Percentiles rank a stretch among this genome's conserved stretches.
phyloP scores from a whole-genome alignment of 352 stramenopile genomes.

The Globisporangium solare region DNA sequence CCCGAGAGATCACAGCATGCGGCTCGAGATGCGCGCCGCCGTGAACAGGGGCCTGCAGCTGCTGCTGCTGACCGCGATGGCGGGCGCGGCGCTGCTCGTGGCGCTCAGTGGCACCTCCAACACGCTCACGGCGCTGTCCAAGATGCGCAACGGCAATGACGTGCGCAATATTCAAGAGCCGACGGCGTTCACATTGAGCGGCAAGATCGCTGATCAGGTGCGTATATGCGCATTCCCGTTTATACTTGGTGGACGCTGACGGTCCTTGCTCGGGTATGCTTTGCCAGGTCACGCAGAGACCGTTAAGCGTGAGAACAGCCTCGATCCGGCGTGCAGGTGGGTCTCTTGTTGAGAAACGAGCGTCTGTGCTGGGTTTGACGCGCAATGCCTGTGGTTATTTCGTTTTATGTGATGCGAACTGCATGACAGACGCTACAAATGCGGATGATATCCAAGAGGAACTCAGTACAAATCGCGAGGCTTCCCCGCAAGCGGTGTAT shows the following conservation, averaged over 20 bases:
- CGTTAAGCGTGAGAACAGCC: too few relatives aligned
- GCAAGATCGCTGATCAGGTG: not conserved
- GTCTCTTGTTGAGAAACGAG: too few relatives aligned
- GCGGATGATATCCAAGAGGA: not conserved
- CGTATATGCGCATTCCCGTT: not conserved
- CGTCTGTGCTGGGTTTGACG: too few relatives aligned
- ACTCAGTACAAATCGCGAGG: not conserved
- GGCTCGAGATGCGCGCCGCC: too few relatives aligned
- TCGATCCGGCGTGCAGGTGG: too few relatives aligned
- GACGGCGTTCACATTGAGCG: not conserved
- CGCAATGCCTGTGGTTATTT: too few relatives aligned
- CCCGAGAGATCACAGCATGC: too few relatives aligned
- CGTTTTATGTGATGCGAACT: not conserved
- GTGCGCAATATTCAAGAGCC: not conserved
- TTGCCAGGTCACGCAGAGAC: too few relatives aligned
- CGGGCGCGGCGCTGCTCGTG: not conserved
- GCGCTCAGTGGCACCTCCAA: not conserved
- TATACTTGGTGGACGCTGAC: too few relatives aligned
- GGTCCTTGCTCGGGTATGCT: too few relatives aligned
- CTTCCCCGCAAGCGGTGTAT: slow-evolving; percentile 25
- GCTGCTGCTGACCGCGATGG: not conserved
- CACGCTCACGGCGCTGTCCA: not conserved
- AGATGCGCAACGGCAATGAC: not conserved
- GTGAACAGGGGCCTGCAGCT: not conserved
- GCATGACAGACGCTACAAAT: not conserved